These are phyloP conservation scores for Neophaeococcomyces mojaviensis DNA, from an alignment of 2,329 filamentous ascomycete genomes.

Conservation along the genomic window DNA sequence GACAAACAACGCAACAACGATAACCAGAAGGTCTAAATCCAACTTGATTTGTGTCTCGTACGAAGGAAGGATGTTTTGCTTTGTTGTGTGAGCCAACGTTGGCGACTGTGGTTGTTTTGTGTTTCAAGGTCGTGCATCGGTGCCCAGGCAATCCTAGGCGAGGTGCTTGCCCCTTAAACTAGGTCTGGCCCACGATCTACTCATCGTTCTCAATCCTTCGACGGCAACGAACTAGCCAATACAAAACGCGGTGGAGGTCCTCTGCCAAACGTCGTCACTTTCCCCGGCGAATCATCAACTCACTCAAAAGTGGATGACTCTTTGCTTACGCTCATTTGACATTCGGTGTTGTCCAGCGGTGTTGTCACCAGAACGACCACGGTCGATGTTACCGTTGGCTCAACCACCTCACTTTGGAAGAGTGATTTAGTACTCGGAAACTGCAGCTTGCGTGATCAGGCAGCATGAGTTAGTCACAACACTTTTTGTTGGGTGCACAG, in stretches of 20 bases:
- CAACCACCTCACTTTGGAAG: not conserved
- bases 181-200: constrained; percentile 8
- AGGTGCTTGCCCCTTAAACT: constrained; percentile 6
- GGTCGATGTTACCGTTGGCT: constrained; percentile 2
- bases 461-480: not conserved
- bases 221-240: constrained; percentile 1
- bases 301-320: constrained; percentile 5
- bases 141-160: constrained; percentile 4
- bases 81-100: too few species aligned
- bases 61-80: too few species aligned
- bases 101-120: too few species aligned
- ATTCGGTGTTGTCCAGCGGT: not conserved
- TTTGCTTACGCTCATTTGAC: constrained; percentile 4
- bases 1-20: too few species aligned
- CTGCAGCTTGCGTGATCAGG: not conserved
- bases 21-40: too few species aligned
- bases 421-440: not conserved
- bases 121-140: too few species aligned
- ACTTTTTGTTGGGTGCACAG: constrained; percentile 2
- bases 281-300: constrained; percentile 5
- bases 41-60: too few species aligned
- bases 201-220: constrained; percentile 9
- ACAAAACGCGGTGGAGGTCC: not conserved
- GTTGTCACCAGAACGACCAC: constrained; percentile 8
- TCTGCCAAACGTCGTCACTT: constrained; percentile 3